Conservation (phyloP, 2,329 filamentous ascomycete species). For the Scedosporium dehoogii region DNA sequence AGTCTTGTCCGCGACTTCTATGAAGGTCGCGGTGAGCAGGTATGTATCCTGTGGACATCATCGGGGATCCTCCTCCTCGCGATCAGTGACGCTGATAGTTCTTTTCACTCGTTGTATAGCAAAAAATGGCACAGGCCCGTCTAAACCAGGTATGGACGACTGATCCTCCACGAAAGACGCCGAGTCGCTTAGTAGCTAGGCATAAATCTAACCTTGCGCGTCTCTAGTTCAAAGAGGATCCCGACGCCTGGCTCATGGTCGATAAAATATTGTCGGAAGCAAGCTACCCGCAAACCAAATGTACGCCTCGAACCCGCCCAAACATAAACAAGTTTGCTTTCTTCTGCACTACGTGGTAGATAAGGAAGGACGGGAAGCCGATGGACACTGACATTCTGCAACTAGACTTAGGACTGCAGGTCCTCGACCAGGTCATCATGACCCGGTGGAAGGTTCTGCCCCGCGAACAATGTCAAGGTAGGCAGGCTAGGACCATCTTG, state of each 20-base stretch:
- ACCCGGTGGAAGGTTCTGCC: constrained; percentile 98
- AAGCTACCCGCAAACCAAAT: constrained; percentile 93
- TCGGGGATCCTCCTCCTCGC: not conserved
- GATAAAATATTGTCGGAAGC: constrained; percentile 94
- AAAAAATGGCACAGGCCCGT: constrained; percentile 90
- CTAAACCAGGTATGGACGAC: constrained; percentile 69
- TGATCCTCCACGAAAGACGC: constrained; percentile 9
- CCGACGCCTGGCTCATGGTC: constrained; percentile 94
- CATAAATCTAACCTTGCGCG: not conserved
- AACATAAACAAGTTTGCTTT: not conserved
- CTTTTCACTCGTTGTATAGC: constrained; percentile 39
- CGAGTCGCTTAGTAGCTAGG: not conserved
- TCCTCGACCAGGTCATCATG: constrained; percentile 96
- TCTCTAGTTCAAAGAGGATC: constrained; percentile 91
- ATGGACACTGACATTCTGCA: not conserved
- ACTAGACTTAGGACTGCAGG: constrained; percentile 82
- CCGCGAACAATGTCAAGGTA: constrained; percentile 85
- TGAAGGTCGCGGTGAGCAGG: constrained; percentile 88
- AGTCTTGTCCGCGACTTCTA: constrained; percentile 94
- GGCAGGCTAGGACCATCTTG: not conserved
- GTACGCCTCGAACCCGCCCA: constrained; percentile 38
- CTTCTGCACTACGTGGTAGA: not conserved
- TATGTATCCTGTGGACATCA: constrained; percentile 31
- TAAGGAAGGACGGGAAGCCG: not conserved
- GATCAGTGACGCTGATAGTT: constrained; percentile 6